A percentile compares a stretch with the other conserved stretches of the same genome.
These are phyloP conservation scores for Aureobasidium sp. DNA, from an alignment of 2,329 filamentous ascomycete species.

Conservation along the genomic window DNA sequence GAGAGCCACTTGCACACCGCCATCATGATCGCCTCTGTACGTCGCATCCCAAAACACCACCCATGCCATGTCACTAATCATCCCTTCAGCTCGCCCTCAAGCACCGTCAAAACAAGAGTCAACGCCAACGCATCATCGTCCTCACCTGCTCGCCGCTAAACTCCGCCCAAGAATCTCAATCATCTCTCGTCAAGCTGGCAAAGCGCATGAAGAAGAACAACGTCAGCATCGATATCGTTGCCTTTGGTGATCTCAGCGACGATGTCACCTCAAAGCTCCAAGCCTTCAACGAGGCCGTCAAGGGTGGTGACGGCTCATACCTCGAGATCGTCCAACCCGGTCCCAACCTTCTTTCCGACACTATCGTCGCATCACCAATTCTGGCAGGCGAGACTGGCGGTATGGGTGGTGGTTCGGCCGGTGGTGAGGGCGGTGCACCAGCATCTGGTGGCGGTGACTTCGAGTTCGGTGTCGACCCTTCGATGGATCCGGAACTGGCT, in stretches of 20 bases:
- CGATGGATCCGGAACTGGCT: constrained; percentile 85
- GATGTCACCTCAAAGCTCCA: constrained; percentile 83
- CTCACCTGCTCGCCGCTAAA: constrained; percentile 90
- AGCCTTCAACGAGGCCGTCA: constrained; percentile 88
- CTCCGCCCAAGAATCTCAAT: constrained; percentile 81
- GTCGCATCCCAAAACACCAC: constrained; percentile 26
- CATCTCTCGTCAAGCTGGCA: constrained; percentile 76
- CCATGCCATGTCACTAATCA: background rate
- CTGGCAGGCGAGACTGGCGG: constrained; percentile 69
- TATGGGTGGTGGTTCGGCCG: constrained; percentile 43
- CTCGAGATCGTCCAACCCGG: constrained; percentile 85
- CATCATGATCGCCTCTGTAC: constrained; percentile 88
- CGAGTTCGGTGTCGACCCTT: constrained; percentile 84
- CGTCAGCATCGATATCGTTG: constrained; percentile 86
- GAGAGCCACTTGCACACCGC: constrained; percentile 81
- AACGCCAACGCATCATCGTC: constrained; percentile 92
- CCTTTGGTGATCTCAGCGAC: constrained; percentile 88
- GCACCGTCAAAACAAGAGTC: constrained; percentile 95
- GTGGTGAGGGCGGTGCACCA: constrained; percentile 35
- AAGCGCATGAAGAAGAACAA: constrained; percentile 99
- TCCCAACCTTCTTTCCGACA: constrained; percentile 84
- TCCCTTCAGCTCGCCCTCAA: constrained; percentile 79
- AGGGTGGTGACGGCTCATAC: constrained; percentile 83
- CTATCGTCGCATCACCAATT: constrained; percentile 82
- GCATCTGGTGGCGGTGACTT: constrained; percentile 57